Base-by-base conservation (phyloP, 2,329 filamentous ascomycete species). In the Lachnellula arida region DNA sequence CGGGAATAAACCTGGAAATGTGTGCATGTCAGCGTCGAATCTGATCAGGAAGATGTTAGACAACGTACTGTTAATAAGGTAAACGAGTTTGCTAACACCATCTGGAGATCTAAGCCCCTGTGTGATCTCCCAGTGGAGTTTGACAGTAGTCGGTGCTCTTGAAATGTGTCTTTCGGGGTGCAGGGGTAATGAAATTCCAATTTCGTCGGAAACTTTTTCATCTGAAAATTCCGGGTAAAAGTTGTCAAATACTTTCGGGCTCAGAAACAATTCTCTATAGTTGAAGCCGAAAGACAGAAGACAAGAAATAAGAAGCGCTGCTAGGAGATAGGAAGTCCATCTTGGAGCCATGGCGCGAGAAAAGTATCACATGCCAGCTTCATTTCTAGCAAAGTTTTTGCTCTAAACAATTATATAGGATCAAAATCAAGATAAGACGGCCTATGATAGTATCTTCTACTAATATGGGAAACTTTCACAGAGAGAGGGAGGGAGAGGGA, bases 21-120 rank as follows among this genome's bases (percentile, higher is more conserved):
- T 9, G n/a, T n/a, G n/a, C n/a, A n/a, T n/a, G 8, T 39, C n/a
- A 39, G 37, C n/a, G 14, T 2, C 14, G 11, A 39, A 17, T 39
- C n/a, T 17, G n/a, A 25, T 42, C 22, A 34, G 2, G 11, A 6
- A 51, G n/a, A 4, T 40, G 11, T 28, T 39, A 22, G 32, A 28
- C n/a, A 57, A 37, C 67, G 25, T 40, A 75, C 74, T 72, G 58
- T 81, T 81, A 56, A 82, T 74, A 5, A 77, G 67, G 61, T 77
- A 77, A 4, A 80, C 70, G 0, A 63, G 61, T 59, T 79, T 79
- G 12, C 67, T 54, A 1, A 81, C 78, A 0, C 78, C 78, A 60
- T 81, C 77, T 2, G 76, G 76, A 5, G 70, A 67, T 23, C 69
- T 63, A 32, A 63, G 17, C 1, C 61, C 70, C 22, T 68, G 66